Evolutionary conservation across 352 stramenopile species (phyloP).

Genomic region (Elongisporangium undulatum): DNA sequence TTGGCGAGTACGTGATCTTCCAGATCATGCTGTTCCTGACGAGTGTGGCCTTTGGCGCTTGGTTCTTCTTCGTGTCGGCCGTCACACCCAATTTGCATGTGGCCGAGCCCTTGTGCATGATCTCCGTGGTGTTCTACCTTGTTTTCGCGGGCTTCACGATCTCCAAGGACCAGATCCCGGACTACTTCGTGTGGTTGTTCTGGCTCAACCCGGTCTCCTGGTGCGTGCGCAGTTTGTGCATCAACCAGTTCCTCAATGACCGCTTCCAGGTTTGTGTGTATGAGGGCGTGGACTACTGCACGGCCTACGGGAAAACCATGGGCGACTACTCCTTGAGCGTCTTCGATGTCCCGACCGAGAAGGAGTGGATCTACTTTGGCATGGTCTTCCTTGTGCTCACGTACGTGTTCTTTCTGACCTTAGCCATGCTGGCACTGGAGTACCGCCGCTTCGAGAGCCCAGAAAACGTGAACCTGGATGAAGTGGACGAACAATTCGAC

Average conservation of each 20-base stretch:
- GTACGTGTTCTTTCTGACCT: constrained; percentile 29
- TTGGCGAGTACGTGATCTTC: constrained; percentile 30
- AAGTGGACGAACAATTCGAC: background rate
- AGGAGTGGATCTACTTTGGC: constrained; percentile 19
- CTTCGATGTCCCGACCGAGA: constrained; percentile 20
- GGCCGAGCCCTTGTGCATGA: constrained; percentile 27
- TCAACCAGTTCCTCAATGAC: constrained; percentile 22
- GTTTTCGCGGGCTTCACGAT: constrained; percentile 35
- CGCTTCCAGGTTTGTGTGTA: constrained; percentile 22
- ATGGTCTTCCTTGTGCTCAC: constrained; percentile 14
- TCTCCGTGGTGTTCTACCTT: constrained; percentile 28
- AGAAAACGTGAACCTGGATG: constrained; percentile 10
- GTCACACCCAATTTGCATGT: constrained; percentile 21
- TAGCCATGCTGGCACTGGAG: constrained; percentile 20
- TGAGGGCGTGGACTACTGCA: constrained; percentile 20
- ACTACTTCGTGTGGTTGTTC: constrained; percentile 20
- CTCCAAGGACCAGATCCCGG: constrained; percentile 27
- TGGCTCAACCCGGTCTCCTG: constrained; percentile 48
- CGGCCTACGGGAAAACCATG: constrained; percentile 18
- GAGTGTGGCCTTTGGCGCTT: constrained; percentile 33
- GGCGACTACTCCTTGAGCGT: constrained; percentile 24
- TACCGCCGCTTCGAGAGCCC: constrained; percentile 20
- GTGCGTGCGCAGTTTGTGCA: constrained; percentile 20
- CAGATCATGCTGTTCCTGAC: constrained; percentile 22
- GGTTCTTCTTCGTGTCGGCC: constrained; percentile 34